Percentiles rank a stretch among this genome's conserved stretches.
Evolutionary conservation across 2,329 filamentous ascomycete genomes (phyloP).

Genomic region (Trichoderma sp.): DNA sequence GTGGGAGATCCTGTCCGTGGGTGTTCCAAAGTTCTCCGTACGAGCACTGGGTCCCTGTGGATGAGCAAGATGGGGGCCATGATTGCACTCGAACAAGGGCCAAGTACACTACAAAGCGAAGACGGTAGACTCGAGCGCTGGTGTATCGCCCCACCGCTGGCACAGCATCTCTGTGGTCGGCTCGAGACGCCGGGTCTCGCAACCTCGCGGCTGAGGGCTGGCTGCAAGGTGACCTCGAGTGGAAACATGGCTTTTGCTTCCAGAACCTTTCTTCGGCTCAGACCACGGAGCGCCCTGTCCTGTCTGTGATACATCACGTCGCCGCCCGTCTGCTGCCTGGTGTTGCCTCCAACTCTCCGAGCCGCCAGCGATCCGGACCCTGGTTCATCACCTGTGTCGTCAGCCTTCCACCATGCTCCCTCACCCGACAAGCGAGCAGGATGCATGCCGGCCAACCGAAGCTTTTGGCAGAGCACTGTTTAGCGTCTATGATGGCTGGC

Average conservation of each 20-base stretch:
- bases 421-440: not conserved
- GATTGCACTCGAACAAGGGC: not conserved
- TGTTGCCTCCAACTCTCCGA: not conserved
- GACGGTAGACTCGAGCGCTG: conserved; percentile 10
- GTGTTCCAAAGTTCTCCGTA: not conserved
- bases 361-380: not conserved
- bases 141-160: conserved; percentile 6
- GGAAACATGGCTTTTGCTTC: conserved; percentile 18
- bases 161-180: conserved; percentile 19
- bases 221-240: conserved; percentile 16
- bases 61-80: conserved; percentile 8
- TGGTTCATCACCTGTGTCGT: not conserved
- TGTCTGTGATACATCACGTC: not conserved
- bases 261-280: conserved; percentile 24
- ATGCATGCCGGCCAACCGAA: not conserved
- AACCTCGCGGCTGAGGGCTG: conserved; percentile 28
- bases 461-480: not conserved
- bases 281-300: conserved; percentile 2
- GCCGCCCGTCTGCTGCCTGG: not conserved
- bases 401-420: not conserved
- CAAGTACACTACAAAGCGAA: not conserved
- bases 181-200: conserved; percentile 28
- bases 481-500: not conserved
- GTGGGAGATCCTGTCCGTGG: not conserved
- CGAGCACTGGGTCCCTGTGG: conserved; percentile 1